These are phyloP conservation scores for Durusdinium trenchii DNA, from an alignment of 73 alveolate species.

Conservation along the genomic window DNA sequence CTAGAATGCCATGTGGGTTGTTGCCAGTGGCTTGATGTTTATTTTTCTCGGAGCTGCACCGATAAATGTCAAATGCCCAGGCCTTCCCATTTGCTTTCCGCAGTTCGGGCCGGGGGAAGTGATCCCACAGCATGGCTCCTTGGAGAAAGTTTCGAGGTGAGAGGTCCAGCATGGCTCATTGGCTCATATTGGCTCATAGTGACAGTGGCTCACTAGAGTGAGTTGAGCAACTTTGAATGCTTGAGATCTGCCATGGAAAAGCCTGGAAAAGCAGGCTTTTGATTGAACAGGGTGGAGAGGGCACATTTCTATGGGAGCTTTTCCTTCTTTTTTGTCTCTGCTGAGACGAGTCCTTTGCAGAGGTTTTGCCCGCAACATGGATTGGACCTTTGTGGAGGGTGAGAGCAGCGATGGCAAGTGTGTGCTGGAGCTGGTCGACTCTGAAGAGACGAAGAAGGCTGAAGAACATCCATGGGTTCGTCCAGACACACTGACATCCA, in stretches of 20 bases:
- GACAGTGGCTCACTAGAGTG: too few relatives aligned
- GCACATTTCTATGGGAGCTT: too few relatives aligned
- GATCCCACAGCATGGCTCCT: conserved; percentile 90
- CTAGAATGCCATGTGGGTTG: too few relatives aligned
- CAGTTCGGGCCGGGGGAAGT: conserved; percentile 90
- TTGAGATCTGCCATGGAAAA: neutral
- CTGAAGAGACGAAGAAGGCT: conserved; percentile 73
- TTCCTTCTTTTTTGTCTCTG: too few relatives aligned
- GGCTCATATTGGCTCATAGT: too few relatives aligned
- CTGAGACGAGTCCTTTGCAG: too few relatives aligned
- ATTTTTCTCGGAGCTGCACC: too few relatives aligned
- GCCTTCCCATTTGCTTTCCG: conserved; percentile 85
- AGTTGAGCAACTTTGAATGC: neutral
- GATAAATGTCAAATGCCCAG: neutral
- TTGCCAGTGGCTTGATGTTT: too few relatives aligned
- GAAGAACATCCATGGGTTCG: too few relatives aligned
- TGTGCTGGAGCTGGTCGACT: conserved; percentile 55
- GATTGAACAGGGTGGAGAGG: too few relatives aligned
- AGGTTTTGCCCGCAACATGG: conserved; percentile 90
- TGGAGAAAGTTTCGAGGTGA: too few relatives aligned
- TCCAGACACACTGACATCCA: neutral
- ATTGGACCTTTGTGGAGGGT: conserved; percentile 39
- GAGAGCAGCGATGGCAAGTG: conserved; percentile 56
- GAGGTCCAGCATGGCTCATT: too few relatives aligned
- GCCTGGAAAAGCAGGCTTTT: neutral